phyloP scores from a whole-genome alignment of 805 yeast species.

The Cyberlindnera subsufficiens region DNA sequence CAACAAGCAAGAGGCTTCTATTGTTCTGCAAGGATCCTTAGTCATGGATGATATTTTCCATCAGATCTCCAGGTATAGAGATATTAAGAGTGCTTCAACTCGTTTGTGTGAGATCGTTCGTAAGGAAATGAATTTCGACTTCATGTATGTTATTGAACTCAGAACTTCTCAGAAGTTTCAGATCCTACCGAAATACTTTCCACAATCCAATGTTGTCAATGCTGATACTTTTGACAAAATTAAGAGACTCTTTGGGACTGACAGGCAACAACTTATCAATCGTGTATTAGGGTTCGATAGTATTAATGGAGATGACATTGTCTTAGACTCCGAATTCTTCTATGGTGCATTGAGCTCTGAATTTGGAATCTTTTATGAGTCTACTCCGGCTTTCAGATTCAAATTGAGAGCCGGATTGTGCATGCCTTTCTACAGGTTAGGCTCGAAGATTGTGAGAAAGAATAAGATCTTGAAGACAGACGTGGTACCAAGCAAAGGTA shows the following conservation, averaged over 20 bases:
- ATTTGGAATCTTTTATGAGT: constrained; percentile 41
- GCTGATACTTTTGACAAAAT: constrained; percentile 37
- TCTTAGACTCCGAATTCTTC: constrained; percentile 33
- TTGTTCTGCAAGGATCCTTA: constrained; percentile 18
- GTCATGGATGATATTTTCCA: constrained; percentile 32
- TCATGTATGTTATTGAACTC: constrained; percentile 47
- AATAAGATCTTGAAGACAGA: constrained; percentile 18
- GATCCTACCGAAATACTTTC: constrained; percentile 38
- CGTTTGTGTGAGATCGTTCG: constrained; percentile 33
- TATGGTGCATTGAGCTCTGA: constrained; percentile 43
- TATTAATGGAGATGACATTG: constrained; percentile 12
- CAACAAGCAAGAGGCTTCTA: constrained; percentile 24
- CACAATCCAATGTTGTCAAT: constrained; percentile 37
- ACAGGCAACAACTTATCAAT: constrained; percentile 36
- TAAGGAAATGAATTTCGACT: constrained; percentile 30
- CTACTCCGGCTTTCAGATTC: constrained; percentile 21
- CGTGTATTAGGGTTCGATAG: constrained; percentile 43
- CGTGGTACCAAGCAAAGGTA: constrained; percentile 1
- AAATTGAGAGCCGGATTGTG: constrained; percentile 42
- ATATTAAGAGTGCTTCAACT: constrained; percentile 39
- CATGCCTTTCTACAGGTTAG: constrained; percentile 44
- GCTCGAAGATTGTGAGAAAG: constrained; percentile 39
- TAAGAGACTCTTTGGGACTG: constrained; percentile 29
- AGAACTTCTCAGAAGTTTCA: constrained; percentile 41
- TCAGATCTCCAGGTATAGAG: constrained; percentile 29